Base-by-base conservation (phyloP, 345 rosid species). In the Anastatica hierochuntica region DNA sequence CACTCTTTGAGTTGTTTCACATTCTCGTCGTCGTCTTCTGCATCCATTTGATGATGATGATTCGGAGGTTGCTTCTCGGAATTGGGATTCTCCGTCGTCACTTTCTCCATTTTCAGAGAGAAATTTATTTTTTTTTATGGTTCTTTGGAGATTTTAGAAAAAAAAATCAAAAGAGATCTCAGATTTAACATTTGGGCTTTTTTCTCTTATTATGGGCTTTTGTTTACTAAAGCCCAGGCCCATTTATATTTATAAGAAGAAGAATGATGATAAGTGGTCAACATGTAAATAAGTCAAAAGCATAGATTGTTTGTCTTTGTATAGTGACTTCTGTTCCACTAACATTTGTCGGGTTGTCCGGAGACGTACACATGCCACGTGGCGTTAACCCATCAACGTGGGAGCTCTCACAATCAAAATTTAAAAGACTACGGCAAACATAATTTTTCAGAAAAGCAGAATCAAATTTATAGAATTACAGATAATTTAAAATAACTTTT, bases 1-100 rank as follows among this genome's bases (percentile, higher is more conserved):
- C 96, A 90, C 29, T 90, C 85, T 24, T 57, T 59, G 41, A 90
- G 87, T 68, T 87, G 98, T 76, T 82, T 90, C 57, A 87, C 92
- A 78, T 69, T 87, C 77, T 79, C 92, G 23, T 87, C 96, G 0
- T 84, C 96, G 3, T 80, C 92, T n/a, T 76, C 87, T 19, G 84
- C 87, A 52, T 82, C 87, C 69, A 43, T 68, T 46, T 62, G 80
- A 66, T 90, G 98, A 31, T 45, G 56, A 24, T 63, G 57, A 18
- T 27, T 42, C 27, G 40, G 33, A 10, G 33, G 33, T 47, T 31
- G 16, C 51, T 13, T 60, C 51, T 60, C 39, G 6, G 64, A 14
- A 4, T 20, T 39, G 43, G 20, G 8, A 4, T 66, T 51, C 59
- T 55, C 58, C 14, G 8, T 8, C n/a, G 46, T 43, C 19, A 27